Conservation (phyloP, 805 yeast genomes). For the Starmerella floris region DNA sequence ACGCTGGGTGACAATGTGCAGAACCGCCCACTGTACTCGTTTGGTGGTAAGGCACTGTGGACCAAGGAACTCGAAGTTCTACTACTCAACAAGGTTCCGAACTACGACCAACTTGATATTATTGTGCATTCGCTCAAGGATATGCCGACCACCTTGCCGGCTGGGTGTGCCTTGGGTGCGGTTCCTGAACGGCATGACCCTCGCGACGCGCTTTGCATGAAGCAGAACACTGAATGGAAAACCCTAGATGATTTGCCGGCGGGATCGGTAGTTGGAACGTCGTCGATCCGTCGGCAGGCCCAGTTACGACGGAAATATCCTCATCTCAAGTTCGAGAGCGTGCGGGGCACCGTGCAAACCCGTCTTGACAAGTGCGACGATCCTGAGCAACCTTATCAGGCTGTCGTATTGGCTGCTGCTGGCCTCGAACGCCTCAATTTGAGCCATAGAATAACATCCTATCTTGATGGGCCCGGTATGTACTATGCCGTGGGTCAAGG, state of each 20-base stretch:
- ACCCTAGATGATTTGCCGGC: slow-evolving; percentile 61
- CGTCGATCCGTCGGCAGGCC: slow-evolving; percentile 86
- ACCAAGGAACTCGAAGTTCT: slow-evolving; percentile 84
- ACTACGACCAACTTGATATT: slow-evolving; percentile 62
- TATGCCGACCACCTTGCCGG: slow-evolving; percentile 78
- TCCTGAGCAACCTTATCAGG: slow-evolving; percentile 45
- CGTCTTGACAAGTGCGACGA: slow-evolving; percentile 71
- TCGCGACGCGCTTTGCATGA: slow-evolving; percentile 80
- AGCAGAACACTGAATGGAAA: slow-evolving; percentile 46
- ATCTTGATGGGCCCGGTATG: slow-evolving; percentile 65
- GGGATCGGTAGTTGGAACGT: slow-evolving; percentile 84
- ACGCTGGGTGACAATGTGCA: slow-evolving; percentile 88
- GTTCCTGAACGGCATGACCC: slow-evolving; percentile 82
- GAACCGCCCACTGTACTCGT: slow-evolving; percentile 73
- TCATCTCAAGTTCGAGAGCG: slow-evolving; percentile 60
- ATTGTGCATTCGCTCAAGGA: slow-evolving; percentile 92
- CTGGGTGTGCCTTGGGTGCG: slow-evolving; percentile 79
- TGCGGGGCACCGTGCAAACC: slow-evolving; percentile 76
- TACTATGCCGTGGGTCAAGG: slow-evolving; percentile 98
- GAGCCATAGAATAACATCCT: slow-evolving; percentile 60
- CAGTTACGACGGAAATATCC: slow-evolving; percentile 75
- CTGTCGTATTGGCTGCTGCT: slow-evolving; percentile 83
- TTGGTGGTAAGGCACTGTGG: slow-evolving; percentile 95
- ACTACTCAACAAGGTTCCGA: slow-evolving; percentile 44
- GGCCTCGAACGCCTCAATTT: slow-evolving; percentile 68